Evolutionary conservation across 495 filamentous ascomycete species (phyloP).

Genomic region (Acidomyces sp.): DNA sequence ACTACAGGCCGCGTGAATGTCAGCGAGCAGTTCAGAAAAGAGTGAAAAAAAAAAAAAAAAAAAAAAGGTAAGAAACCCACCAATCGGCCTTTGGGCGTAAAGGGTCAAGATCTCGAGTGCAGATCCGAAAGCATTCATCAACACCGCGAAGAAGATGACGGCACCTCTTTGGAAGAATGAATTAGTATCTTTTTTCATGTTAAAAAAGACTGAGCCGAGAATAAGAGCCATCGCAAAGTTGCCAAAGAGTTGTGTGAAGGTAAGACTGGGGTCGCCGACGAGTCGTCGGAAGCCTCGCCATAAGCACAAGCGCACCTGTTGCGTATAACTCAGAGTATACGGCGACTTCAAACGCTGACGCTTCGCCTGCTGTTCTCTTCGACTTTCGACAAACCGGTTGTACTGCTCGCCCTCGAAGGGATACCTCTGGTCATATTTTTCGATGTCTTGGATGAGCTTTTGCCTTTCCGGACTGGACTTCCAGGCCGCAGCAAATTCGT

Average conservation of each 20-base stretch:
- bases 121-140: conserved; percentile 68
- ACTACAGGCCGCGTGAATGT: no score
- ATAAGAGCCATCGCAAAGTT: conserved; percentile 66
- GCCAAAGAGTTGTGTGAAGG: conserved; percentile 54
- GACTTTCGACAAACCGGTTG: conserved; percentile 55
- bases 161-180: conserved; percentile 73
- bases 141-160: conserved; percentile 74
- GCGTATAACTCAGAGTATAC: conserved; percentile 21
- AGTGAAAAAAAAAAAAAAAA: no score
- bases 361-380: conserved; percentile 54
- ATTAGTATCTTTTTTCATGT: conserved; percentile 45
- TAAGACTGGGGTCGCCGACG: conserved; percentile 56
- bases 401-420: conserved; percentile 52
- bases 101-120: conserved; percentile 54
- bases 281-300: conserved; percentile 60
- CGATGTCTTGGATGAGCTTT: conserved; percentile 54
- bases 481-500: conserved; percentile 61
- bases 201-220: conserved; percentile 71
- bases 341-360: conserved; percentile 21
- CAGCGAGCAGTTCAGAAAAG: no score
- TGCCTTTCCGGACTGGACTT: conserved; percentile 56
- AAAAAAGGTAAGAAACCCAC: no score
- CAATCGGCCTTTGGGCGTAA: conserved; percentile 73
- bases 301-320: conserved; percentile 35
- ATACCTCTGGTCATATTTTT: conserved; percentile 49